A percentile compares a stretch with the other conserved stretches of the same genome.
Evolutionary conservation across 257 asterid species (phyloP).

Genomic region (Solanum chiquidenum): DNA sequence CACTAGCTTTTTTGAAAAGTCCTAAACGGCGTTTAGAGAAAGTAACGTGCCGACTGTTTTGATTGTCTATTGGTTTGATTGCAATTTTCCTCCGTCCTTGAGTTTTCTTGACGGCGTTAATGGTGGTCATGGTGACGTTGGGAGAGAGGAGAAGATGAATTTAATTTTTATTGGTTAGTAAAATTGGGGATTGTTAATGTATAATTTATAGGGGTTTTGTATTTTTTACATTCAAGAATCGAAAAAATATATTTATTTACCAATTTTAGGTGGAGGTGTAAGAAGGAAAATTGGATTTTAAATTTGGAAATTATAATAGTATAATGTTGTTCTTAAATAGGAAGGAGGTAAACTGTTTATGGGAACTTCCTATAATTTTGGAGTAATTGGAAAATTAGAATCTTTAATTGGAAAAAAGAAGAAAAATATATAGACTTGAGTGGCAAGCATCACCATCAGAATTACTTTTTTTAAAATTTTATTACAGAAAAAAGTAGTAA

Average conservation of each 20-base stretch:
- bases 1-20: conserved; percentile 25
- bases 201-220: neutral
- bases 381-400: neutral
- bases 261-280: neutral
- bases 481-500: too few species aligned
- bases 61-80: conserved; percentile 20
- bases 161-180: neutral
- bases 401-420: neutral
- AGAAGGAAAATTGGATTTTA: neutral
- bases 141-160: neutral
- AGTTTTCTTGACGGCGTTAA: conserved; percentile 9
- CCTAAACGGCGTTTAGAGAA: conserved; percentile 27
- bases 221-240: neutral
- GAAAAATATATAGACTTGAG: neutral
- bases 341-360: neutral
- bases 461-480: neutral
- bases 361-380: neutral
- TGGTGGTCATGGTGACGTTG: neutral
- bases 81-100: conserved; percentile 22
- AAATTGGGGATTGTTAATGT: neutral
- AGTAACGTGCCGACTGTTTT: conserved; percentile 8
- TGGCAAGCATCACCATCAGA: neutral
- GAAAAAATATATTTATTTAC: neutral
- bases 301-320: neutral
- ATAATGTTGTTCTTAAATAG: neutral